A percentile compares a stretch with the other conserved stretches of the same genome.
Evolutionary conservation across 306 rosid species (phyloP).

Genomic region (Phaseolus lunatus): DNA sequence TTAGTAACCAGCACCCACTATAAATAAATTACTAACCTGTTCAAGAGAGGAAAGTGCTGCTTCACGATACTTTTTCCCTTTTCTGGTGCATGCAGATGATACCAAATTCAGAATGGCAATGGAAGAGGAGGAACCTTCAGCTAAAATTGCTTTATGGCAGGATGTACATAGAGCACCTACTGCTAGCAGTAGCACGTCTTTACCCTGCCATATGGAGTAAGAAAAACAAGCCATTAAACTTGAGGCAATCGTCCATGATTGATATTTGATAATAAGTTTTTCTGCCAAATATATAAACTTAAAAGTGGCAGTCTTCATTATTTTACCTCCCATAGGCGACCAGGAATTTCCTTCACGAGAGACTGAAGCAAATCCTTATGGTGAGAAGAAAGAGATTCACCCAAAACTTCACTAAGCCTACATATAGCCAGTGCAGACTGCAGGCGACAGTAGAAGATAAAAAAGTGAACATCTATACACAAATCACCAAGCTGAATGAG

Average conservation of each 20-base stretch:
- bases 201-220: slow-evolving; percentile 71
- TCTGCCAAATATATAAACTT: slow-evolving; percentile 31
- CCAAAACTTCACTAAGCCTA: slow-evolving; percentile 93
- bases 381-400: slow-evolving; percentile 79
- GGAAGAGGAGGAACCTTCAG: slow-evolving; percentile 62
- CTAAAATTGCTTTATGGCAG: slow-evolving; percentile 74
- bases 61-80: slow-evolving; percentile 83
- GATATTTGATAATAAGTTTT: slow-evolving; percentile 18
- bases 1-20: slow-evolving; percentile 33
- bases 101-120: slow-evolving; percentile 72
- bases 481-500: slow-evolving; percentile 22
- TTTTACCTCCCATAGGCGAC: slow-evolving; percentile 96
- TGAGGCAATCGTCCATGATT: slow-evolving; percentile 1
- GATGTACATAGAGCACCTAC: slow-evolving; percentile 80
- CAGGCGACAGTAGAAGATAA: slow-evolving; percentile 46
- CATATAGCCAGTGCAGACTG: slow-evolving; percentile 90
- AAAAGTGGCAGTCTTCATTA: slow-evolving; percentile 29
- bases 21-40: slow-evolving; percentile 59
- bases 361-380: slow-evolving; percentile 72
- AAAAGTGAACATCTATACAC: slow-evolving; percentile 40
- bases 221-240: slow-evolving; percentile 30
- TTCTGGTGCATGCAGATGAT: slow-evolving; percentile 81
- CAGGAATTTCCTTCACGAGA: slow-evolving; percentile 90
- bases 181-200: slow-evolving; percentile 79
- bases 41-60: slow-evolving; percentile 89